Percentiles rank a stretch among this genome's conserved stretches.
phyloP scores from a whole-genome alignment of 352 stramenopile genomes.

The Phytophthora niederhauseri region DNA sequence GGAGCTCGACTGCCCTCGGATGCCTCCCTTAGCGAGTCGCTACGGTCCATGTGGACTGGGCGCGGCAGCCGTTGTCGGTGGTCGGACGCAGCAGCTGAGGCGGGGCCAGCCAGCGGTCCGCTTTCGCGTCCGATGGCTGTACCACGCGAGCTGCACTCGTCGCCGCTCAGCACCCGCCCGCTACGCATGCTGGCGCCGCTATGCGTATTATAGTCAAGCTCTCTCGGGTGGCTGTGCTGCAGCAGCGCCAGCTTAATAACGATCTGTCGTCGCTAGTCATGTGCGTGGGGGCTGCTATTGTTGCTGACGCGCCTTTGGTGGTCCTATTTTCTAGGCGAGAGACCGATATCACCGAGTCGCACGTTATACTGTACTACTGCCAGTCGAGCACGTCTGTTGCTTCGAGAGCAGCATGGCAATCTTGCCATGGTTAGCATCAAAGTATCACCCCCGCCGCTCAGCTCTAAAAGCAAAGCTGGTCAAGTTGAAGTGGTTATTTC shows the following conservation, averaged over 20 bases:
- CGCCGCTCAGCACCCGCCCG: not conserved
- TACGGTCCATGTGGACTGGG: not conserved
- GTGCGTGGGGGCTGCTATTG: not conserved
- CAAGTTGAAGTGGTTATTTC: conserved; percentile 8
- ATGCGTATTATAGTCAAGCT: too few relatives aligned
- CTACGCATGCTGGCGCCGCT: too few relatives aligned
- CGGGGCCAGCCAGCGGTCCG: not conserved
- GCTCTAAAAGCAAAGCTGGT: too few relatives aligned
- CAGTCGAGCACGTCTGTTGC: not conserved
- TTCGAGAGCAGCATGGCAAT: not conserved
- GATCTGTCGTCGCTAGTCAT: not conserved
- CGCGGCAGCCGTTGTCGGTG: not conserved
- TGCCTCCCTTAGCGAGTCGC: not conserved
- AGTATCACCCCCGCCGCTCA: too few relatives aligned
- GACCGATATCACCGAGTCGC: not conserved
- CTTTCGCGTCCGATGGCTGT: not conserved
- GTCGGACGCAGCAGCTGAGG: not conserved
- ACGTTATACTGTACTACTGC: not conserved
- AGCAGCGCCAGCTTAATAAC: too few relatives aligned
- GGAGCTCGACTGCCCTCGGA: not conserved
- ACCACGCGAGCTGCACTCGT: not conserved
- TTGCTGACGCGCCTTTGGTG: not conserved
- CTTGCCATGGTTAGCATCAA: too few relatives aligned
- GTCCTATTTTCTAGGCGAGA: not conserved
- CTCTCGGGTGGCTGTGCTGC: too few relatives aligned